Evolutionary conservation across 192 early-diverging fungal species (phyloP), one percentile per base, ranked within the genome.

Genomic region (Spizellomyces sp.): DNA sequence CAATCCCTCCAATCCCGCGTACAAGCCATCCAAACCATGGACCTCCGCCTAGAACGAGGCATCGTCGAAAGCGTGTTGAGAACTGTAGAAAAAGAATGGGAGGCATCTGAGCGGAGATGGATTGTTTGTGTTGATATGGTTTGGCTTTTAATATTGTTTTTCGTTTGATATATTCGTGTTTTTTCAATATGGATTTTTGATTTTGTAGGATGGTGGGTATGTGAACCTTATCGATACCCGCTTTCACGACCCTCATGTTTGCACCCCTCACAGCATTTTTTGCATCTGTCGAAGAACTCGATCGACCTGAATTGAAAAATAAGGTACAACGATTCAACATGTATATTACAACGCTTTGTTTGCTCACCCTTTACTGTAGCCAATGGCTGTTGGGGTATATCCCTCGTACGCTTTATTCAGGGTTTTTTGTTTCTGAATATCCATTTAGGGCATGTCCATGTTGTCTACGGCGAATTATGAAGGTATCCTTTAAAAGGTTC

Each of bases 121-220:
- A 90, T 91, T 43, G 84, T 86, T 10, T 87, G 87, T 72, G 75
- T 91, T 42, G 90, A 91, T 66, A 91, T 91, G 90, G 78, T 80
- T 15, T 14, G 19, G 19, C 4, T 45, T 43, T n/a, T 19, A 56
- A 12, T 50, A 42, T 59, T 76, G 76, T 19, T 70, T 71, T 19
- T 19, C 64, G 12, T 8, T 56, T 19, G n/a, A n/a, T n/a, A n/a
- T n/a, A n/a, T n/a, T n/a, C n/a, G n/a, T n/a, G n/a, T n/a, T n/a
- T n/a, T n/a, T n/a, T n/a, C n/a, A n/a, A n/a, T n/a, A n/a, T n/a
- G n/a, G n/a, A n/a, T n/a, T n/a, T n/a, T n/a, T n/a, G n/a, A n/a
- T n/a, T n/a, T n/a, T n/a, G n/a, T n/a, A n/a, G n/a, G n/a, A n/a
- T n/a, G n/a, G n/a, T n/a, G n/a, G n/a, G n/a, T n/a, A n/a, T n/a